Percentiles rank a stretch among this genome's conserved stretches.
Conservation (phyloP, 176 grass and related monocot species). For the Echinochloa phyllopogon region DNA sequence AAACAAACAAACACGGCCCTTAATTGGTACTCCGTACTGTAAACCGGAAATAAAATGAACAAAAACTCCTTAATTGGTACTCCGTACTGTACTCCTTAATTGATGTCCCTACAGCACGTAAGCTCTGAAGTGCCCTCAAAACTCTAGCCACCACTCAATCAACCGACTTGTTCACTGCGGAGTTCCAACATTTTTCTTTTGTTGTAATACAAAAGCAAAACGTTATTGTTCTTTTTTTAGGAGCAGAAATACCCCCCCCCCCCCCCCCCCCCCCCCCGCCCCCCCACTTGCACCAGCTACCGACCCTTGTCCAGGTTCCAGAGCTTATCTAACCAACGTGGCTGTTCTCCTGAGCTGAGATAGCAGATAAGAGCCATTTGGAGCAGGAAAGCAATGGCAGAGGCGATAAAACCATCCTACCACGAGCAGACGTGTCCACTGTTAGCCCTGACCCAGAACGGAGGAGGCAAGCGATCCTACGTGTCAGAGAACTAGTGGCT, state of each 20-base stretch:
- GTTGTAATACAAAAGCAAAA: neutral
- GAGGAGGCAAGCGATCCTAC: neutral
- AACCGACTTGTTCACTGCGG: neutral
- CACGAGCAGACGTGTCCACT: neutral
- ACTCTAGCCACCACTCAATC: neutral
- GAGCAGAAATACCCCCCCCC: neutral
- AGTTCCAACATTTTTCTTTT: too few relatives aligned
- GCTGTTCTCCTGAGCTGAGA: neutral
- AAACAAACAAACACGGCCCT: too few relatives aligned
- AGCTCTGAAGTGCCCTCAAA: neutral
- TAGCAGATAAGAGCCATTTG: neutral
- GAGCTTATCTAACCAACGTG: neutral
- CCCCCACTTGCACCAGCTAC: too few relatives aligned
- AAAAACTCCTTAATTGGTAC: too few relatives aligned
- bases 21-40: too few relatives aligned
- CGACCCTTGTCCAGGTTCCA: neutral
- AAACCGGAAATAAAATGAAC: neutral
- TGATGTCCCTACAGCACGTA: neutral
- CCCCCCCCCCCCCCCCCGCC: too few relatives aligned
- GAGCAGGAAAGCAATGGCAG: neutral
- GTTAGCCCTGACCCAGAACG: neutral
- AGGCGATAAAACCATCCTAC: neutral
- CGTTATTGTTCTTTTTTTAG: neutral
- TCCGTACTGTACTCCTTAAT: too few relatives aligned
- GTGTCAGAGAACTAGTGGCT: conserved; percentile 28